phyloP scores from a whole-genome alignment of 2,329 filamentous ascomycete genomes.

The Pseudogymnoascus sp. region DNA sequence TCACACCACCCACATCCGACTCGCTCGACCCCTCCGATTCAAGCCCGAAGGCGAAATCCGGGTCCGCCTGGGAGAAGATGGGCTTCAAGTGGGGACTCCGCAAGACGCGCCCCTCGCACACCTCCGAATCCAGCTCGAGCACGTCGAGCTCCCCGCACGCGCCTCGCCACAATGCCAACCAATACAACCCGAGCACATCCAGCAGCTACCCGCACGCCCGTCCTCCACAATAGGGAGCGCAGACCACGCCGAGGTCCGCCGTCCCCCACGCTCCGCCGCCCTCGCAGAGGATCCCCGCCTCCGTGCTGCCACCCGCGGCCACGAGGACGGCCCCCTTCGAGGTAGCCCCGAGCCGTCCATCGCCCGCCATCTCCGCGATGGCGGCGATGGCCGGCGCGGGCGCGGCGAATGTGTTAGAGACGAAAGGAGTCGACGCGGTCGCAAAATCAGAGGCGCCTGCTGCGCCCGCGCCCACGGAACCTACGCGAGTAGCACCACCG shows the following conservation, averaged over 20 bases:
- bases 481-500: neutral
- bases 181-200: neutral
- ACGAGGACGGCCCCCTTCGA: neutral
- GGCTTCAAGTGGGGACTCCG: neutral
- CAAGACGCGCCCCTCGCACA: neutral
- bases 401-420: neutral
- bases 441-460: neutral
- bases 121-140: neutral
- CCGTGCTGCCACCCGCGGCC: neutral
- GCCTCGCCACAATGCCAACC: neutral
- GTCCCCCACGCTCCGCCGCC: neutral
- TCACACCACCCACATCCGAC: neutral
- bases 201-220: neutral
- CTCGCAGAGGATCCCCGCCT: neutral
- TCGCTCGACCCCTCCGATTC: neutral
- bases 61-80: conserved; percentile 1
- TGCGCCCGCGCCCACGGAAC: neutral
- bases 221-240: neutral
- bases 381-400: neutral
- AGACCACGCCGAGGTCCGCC: neutral
- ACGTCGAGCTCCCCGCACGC: neutral
- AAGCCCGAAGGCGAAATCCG: neutral
- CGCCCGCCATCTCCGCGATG: neutral
- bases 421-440: neutral
- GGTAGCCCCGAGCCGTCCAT: neutral